These are phyloP conservation scores for Aspergillus cristatus DNA, from an alignment of 495 filamentous ascomycete genomes.

Conservation along the genomic window DNA sequence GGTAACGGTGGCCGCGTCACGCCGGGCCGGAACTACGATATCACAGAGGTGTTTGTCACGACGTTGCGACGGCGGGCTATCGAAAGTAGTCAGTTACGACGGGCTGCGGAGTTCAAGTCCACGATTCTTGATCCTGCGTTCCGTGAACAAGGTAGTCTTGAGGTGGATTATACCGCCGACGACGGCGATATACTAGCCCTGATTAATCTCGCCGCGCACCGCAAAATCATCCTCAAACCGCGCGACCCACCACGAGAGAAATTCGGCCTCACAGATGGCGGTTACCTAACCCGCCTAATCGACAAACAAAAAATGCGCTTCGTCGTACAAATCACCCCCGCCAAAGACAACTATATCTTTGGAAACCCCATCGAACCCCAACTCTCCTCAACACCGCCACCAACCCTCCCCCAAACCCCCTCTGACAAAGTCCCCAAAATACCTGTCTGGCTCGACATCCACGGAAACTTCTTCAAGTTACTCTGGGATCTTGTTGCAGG, in stretches of 20 bases:
- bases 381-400: conserved; percentile 20
- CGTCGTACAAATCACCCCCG: conserved; percentile 47
- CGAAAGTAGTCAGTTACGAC: conserved; percentile 37
- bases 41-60: conserved; percentile 47
- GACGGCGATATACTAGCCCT: conserved; percentile 65
- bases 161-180: conserved; percentile 26
- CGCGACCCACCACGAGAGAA: conserved; percentile 53
- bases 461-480: conserved; percentile 47
- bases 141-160: conserved; percentile 17
- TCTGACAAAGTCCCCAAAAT: conserved; percentile 33
- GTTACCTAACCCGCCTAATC: conserved; percentile 64
- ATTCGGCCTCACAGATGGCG: conserved; percentile 61
- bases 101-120: conserved; percentile 50
- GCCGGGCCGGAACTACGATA: conserved; percentile 46
- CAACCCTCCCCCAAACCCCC: conserved; percentile 1
- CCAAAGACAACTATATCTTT: conserved; percentile 48
- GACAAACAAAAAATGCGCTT: conserved; percentile 58
- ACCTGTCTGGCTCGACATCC: conserved; percentile 76
- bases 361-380: conserved; percentile 43
- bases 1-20: conserved; percentile 43
- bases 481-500: conserved; percentile 59
- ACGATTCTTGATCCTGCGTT: conserved; percentile 46
- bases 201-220: conserved; percentile 55
- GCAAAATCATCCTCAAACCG: conserved; percentile 46
- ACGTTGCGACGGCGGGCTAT: conserved; percentile 36